Base-by-base conservation (phyloP, 2,329 filamentous ascomycete genomes). In the Sporothrix pseudoabietina region DNA sequence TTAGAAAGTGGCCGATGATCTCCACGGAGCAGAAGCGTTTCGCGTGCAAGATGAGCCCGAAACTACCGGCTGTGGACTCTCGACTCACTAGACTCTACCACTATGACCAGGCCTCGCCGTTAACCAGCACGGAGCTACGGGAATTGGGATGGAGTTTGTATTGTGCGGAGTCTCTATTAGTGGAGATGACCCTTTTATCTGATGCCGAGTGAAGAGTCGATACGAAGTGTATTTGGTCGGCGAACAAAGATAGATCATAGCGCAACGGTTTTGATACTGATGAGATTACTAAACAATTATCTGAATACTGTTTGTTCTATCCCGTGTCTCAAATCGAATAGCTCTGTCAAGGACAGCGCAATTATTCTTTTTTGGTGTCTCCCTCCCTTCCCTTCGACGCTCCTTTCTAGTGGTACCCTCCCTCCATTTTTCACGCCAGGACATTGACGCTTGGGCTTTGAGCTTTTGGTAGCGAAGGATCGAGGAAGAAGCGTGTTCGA, bases 271-370 rank as follows among this genome's bases (percentile, higher is more conserved):
- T 49, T 49, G 44, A 49, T 49, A 49, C 19, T 49, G 14, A 19
- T 49, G 2, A 1, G 3, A 35, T 44, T 54, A 26, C 26, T n/a
- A 55, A 26, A 9, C 1, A 14, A 49, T 49, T 55, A 35, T 44
- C 44, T 65, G 35, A 44, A 65, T 35, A n/a, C 19, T 35, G 30
- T 3, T 59, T 32, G 54, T 6, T 63, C 32, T 39, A 63, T 63
- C 26, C 1, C 22, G 19, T 22, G 14, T 16, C 44, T 49, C 14
- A 0, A 30, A 7, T 47, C 19, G 9, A 14, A 30, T 47, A 1
- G 10, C 39, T 26, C 35, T 4, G 82, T 26, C 80, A 77, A 90
- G 88, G 0, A 88, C 88, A 26, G 86, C 79, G 5, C 77, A 35
- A 5, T 16, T 3, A 4, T 49, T 19, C 44, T 19, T 49, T 49